Evolutionary conservation across 176 grass and related monocot genomes (phyloP), one percentile per base, ranked within the genome.

Genomic region (Phoenix roebelenii): DNA sequence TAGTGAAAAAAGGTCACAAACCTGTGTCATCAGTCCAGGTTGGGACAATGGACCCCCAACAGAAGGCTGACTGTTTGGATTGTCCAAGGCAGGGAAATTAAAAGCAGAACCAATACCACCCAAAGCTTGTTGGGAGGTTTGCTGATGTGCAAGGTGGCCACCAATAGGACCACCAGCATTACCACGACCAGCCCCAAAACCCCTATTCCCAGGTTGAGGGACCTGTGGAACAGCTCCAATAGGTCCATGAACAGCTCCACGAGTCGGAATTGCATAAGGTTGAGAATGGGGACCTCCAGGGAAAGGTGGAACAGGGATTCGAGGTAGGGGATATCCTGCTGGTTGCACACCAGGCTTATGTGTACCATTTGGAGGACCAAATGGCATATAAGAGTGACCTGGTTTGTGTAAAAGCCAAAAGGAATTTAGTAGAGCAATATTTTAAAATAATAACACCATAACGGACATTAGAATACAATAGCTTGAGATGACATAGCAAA

Each of bases 11-110:
- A 30, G 28, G 28, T 30, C 5, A 5, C 59, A 54, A 80, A 98
- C 94, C 94, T 99, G 94, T 71, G 94, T 89, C 87, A 99, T 89
- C 39, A 99, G 80, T 76, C 88, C 87, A 81, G 85, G 72, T 76
- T 99, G 85, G 23, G 94, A 93, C 54, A 88, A 67, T 67, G 74
- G 76, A 57, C 73, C 81, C 62, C 84, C 84, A 79, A 65, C 86
- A 72, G 94, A 89, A 50, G 94, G 88, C 57, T 99, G 94, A 68
- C 88, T 93, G 57, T 49, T 92, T 5, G 81, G 79, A 70, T 89
- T 87, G 58, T 86, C 92, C 66, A 96, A 63, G 22, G 83, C 68
- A 74, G 69, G 55, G 28, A 89, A 99, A 19, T 77, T 85, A 57
- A 73, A 93, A 25, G 72, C 63, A 70, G 89, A 85, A 18, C 82